phyloP scores from a whole-genome alignment of 2,329 filamentous ascomycete genomes.

The Penicillium polonicum region DNA sequence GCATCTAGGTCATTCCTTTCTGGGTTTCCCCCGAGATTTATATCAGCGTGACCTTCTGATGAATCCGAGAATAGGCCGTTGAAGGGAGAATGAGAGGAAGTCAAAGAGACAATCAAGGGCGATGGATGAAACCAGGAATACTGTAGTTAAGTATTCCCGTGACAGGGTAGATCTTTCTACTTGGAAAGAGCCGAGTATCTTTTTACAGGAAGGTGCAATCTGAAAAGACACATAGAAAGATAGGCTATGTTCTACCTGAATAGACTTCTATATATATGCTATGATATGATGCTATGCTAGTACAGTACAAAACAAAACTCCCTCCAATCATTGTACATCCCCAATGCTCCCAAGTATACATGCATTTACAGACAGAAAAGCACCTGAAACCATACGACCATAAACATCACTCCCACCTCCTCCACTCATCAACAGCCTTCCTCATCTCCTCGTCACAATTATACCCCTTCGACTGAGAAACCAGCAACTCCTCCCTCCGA shows the following conservation, averaged over 20 bases:
- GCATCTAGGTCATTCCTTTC: too few relatives aligned
- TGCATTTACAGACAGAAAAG: background rate
- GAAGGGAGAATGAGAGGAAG: too few relatives aligned
- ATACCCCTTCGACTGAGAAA: constrained; percentile 61
- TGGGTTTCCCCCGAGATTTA: too few relatives aligned
- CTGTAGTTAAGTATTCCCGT: too few relatives aligned
- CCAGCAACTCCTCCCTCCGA: constrained; percentile 53
- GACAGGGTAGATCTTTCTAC: too few relatives aligned
- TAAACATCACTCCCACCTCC: constrained; percentile 48
- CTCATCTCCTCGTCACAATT: constrained; percentile 48
- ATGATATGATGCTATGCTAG: constrained; percentile 1
- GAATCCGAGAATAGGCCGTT: too few relatives aligned
- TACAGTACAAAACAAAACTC: background rate
- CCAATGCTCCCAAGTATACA: constrained; percentile 4
- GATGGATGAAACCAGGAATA: too few relatives aligned
- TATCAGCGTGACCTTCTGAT: too few relatives aligned
- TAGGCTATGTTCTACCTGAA: background rate
- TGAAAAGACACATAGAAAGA: too few relatives aligned
- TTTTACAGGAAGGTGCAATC: too few relatives aligned
- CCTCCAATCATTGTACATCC: background rate
- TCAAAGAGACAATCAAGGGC: too few relatives aligned
- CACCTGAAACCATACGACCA: background rate
- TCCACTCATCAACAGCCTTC: constrained; percentile 54
- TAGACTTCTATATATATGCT: background rate
- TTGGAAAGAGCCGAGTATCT: too few relatives aligned